These are phyloP conservation scores for Dryadomyces quercus-mongolicae DNA, from an alignment of 2,329 filamentous ascomycete genomes.

Conservation along the genomic window DNA sequence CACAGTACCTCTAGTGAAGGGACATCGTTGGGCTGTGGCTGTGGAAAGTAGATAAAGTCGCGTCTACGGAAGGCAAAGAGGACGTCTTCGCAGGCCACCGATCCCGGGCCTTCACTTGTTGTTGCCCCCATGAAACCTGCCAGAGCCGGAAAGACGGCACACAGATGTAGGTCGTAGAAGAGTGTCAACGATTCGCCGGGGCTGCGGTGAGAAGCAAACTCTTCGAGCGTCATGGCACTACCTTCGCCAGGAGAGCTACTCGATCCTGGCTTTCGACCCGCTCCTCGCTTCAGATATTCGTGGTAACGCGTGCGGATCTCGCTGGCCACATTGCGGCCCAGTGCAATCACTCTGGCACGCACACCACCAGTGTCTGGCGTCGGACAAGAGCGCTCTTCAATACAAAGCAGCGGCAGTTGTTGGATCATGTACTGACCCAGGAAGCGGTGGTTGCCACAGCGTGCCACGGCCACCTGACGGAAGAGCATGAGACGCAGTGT, in stretches of 20 bases:
- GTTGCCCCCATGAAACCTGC: neutral
- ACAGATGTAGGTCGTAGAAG: conserved; percentile 1
- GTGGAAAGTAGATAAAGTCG: neutral
- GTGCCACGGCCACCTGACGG: neutral
- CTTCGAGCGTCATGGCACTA: neutral
- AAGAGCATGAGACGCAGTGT: neutral
- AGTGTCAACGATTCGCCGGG: neutral
- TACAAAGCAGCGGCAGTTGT: neutral
- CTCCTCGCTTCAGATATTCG: neutral
- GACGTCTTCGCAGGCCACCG: neutral
- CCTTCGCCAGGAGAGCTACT: neutral
- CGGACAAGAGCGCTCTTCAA: neutral
- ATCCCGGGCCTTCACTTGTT: neutral
- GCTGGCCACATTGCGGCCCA: neutral
- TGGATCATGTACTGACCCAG: neutral
- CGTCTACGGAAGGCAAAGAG: neutral
- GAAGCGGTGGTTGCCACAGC: neutral
- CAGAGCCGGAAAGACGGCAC: neutral
- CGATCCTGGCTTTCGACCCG: neutral
- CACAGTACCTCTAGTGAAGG: neutral
- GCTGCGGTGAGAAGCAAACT: neutral
- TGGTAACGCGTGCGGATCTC: neutral
- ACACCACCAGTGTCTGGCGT: neutral
- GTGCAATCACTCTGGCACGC: neutral
- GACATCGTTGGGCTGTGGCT: neutral